Evolutionary conservation across 164 flowering plant genomes (phyloP), one percentile per base, ranked within the genome.

Genomic region (Santalum album): DNA sequence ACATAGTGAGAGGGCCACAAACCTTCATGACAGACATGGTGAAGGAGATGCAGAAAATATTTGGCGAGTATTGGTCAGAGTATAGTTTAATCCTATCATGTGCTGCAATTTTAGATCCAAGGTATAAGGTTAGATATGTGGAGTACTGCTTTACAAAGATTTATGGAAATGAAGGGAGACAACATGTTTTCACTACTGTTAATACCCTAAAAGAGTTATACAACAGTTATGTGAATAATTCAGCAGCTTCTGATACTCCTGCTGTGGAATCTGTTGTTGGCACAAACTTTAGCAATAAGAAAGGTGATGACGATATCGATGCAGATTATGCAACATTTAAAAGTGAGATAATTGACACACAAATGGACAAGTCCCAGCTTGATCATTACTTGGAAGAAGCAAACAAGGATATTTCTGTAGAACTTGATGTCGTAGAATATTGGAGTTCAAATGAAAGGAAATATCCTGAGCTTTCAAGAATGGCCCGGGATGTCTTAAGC

Each of bases 321-420:
- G 62, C 42, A 36, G 54, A 58, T 19, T 50, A 58, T 50, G 38
- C 51, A 22, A 52, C 42, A 11, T 50, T 58, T 24, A 22, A 44
- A 27, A 58, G 55, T 23, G 20, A 36, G 10, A 49, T 39, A 9
- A 49, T 51, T 0, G 25, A 23, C 25, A 25, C 36, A 17, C 36
- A 49, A 12, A 22, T 34, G 19, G 51, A 19, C 11, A 49, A 58
- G 24, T 58, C 62, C 0, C 35, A 38, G 40, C n/a, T 58, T 47
- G 62, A 58, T 25, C 54, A 35, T 4, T 58, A 58, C 38, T 58
- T 58, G 55, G 62, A 58, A 39, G 62, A 58, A 15, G 52, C 49
- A 14, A 50, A 52, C 24, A 46, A 48, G 16, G 61, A 57, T 29
- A 32, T 57, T 12, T 47, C 36, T 58, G 25, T 23, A 17, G 62